Base-by-base conservation (phyloP, 805 yeast genomes). In the Wickerhamiella qilinensis region DNA sequence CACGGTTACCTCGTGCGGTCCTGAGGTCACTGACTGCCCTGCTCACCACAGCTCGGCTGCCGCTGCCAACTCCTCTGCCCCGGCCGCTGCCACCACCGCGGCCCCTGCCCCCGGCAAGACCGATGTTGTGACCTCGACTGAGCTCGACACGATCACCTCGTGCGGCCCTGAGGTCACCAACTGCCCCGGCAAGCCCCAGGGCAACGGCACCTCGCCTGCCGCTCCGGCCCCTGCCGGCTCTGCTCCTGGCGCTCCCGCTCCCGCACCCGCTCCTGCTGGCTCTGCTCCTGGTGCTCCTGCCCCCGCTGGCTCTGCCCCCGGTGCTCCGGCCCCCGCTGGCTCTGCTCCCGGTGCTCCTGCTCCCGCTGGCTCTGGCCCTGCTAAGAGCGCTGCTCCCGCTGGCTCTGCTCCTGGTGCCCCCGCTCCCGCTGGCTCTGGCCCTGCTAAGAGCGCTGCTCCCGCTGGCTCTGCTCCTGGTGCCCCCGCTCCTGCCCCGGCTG, bases 11-110 rank as follows among this genome's bases (percentile, higher is more conserved):
- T 57, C 63, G 42, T 67, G 71, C 58, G 68, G 46, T 38, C 47
- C 62, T 18, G 50, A 52, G 38, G 69, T 66, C 53, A 67, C 72
- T 46, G 51, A 60, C 63, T 69, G 75, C 60, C 73, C 72, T 53
- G 38, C 35, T 37, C 44, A 38, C 42, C 22, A 43, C 22, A 24
- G 39, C 36, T 33, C 43, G 43, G 38, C 46, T 33, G 29, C 34
- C 15, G 18, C 40, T 27, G 15, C 30, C 32, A 4, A 25, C 15
- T 9, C 35, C 20, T 20, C 36, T 24, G 40, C 40, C 29, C 41
- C 41, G 24, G 43, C 38, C 38, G 30, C 43, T 18, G 44, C 36
- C 24, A 40, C 38, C 14, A 42, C 43, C 32, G 40, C 37, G 33
- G 47, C 41, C 32, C 46, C 43, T 15, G 46, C 40, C 25, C 46